Evolutionary conservation across 2,329 filamentous ascomycete genomes (phyloP).

Genomic region (Epichloe sp.): DNA sequence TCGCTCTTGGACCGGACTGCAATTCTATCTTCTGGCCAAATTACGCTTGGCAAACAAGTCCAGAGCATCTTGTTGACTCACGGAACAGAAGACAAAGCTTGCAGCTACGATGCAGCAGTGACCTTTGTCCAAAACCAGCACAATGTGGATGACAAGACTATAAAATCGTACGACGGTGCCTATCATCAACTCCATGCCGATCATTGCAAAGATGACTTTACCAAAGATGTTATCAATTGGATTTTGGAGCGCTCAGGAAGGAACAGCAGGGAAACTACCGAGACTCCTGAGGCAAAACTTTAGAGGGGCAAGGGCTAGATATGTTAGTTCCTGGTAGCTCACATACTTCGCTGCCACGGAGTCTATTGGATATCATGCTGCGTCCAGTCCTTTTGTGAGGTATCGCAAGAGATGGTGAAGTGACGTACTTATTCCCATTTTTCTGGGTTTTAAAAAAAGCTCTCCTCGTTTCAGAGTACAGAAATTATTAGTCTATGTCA

Average conservation of each 20-base stretch:
- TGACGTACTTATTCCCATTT: too few relatives aligned
- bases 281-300: conserved; percentile 23
- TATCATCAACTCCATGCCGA: conserved; percentile 65
- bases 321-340: too few relatives aligned
- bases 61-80: conserved; percentile 59
- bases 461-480: too few relatives aligned
- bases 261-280: conserved; percentile 3
- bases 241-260: conserved; percentile 34
- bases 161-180: conserved; percentile 62
- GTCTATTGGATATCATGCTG: too few relatives aligned
- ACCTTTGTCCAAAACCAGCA: conserved; percentile 46
- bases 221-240: conserved; percentile 52
- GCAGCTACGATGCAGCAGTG: conserved; percentile 51
- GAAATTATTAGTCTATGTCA: too few relatives aligned
- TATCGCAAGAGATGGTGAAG: too few relatives aligned
- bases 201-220: conserved; percentile 37
- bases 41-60: conserved; percentile 39
- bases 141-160: conserved; percentile 51
- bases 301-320: conserved; percentile 10
- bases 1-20: conserved; percentile 63
- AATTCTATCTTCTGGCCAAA: conserved; percentile 42
- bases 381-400: too few relatives aligned
- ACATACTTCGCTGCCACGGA: too few relatives aligned
- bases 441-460: too few relatives aligned
- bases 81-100: conserved; percentile 60